Evolutionary conservation across 345 rosid genomes (phyloP).

Genomic region (Moricandia arvensis): DNA sequence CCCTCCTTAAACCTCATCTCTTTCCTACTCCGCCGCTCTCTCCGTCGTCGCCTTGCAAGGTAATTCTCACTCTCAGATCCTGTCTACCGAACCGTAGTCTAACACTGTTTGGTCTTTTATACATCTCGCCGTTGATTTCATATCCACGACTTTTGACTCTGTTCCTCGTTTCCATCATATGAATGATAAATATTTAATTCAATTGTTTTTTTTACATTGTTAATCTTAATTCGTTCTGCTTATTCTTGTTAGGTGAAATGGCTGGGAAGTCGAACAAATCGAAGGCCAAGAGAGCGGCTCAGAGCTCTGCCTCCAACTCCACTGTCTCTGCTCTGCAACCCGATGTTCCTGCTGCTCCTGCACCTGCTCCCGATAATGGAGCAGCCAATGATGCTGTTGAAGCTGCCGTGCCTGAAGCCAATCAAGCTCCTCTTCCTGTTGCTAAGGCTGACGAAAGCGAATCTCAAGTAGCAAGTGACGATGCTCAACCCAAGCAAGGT

Average conservation of each 20-base stretch:
- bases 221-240: not conserved
- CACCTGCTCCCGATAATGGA: conserved; percentile 29
- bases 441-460: conserved; percentile 43
- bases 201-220: not conserved
- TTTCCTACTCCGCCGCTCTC: conserved; percentile 34
- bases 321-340: conserved; percentile 39
- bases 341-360: conserved; percentile 1
- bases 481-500: conserved; percentile 74
- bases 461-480: conserved; percentile 40
- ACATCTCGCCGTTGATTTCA: not conserved
- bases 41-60: conserved; percentile 33
- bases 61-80: conserved; percentile 21
- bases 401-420: conserved; percentile 36
- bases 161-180: not conserved
- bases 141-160: conserved; percentile 5
- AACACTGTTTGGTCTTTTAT: not conserved
- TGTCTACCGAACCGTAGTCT: not conserved
- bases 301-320: conserved; percentile 35
- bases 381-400: conserved; percentile 34
- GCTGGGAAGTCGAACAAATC: conserved; percentile 93
- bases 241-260: conserved; percentile 53
- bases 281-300: conserved; percentile 52
- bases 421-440: conserved; percentile 36
- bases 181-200: not conserved
- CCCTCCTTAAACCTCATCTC: conserved; percentile 47